Base-by-base conservation (phyloP, 495 filamentous ascomycete genomes). In the Hyaloscypha hepaticicola region DNA sequence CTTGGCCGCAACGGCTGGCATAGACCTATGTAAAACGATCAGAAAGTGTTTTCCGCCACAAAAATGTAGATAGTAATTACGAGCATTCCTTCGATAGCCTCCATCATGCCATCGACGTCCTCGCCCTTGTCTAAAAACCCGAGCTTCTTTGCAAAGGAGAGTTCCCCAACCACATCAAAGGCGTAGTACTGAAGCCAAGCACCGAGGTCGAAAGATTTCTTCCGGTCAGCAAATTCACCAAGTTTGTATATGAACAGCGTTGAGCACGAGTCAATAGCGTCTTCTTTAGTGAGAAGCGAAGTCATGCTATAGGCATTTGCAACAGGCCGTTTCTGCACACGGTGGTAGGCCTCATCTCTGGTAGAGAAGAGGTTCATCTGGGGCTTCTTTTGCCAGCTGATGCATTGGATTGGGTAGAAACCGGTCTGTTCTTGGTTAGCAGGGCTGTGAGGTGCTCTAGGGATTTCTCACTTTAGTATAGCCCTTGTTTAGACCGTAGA, bases 171-270 rank as follows among this genome's bases (percentile, higher is more conserved):
- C 1, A 87, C 83, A 61, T 86, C 84, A 64, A 84, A 84, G 0
- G 83, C 81, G 64, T 82, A 87, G 50, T 76, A 84, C 64, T 84
- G 82, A 45, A 84, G 73, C 82, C 82, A 85, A 60, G 78, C 70
- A 0, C 76, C 77, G 6, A 87, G 75, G 64, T 87, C 77, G 11
- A 82, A 67, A 1, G 50, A 21, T 74, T 38, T 0, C 67, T 69
- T 3, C 57, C 68, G 0, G n/a, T n/a, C n/a, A n/a, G n/a, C n/a
- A n/a, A n/a, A n/a, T 77, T 34, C 28, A 38, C 14, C n/a, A 8
- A 59, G 34, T 5, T 8, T 19, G 5, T 59, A 14, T 19, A 60
- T 58, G 58, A 87, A 79, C 0, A 85, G 55, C 19, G 75, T 76
- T 16, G 77, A 76, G 60, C 78, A 82, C 6, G 77, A 68, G 55